Evolutionary conservation across 345 rosid genomes (phyloP).

Genomic region (Crucihimalaya himalaica): DNA sequence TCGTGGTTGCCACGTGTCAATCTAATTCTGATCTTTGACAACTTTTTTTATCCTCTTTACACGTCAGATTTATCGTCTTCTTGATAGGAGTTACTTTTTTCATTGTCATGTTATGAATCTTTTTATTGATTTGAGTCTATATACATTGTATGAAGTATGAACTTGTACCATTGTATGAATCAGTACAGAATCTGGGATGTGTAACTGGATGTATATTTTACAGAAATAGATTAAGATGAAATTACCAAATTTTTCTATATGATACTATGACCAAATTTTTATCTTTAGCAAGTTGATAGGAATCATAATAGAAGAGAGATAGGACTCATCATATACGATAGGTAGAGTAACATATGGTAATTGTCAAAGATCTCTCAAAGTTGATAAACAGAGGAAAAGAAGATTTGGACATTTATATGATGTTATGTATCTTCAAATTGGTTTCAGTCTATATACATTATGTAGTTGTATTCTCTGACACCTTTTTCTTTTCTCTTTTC

Average conservation of each 20-base stretch:
- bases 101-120: background rate
- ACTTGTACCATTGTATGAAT: background rate
- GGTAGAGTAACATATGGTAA: background rate
- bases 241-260: background rate
- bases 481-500: background rate
- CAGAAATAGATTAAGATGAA: too few relatives aligned
- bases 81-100: background rate
- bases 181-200: background rate
- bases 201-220: too few relatives aligned
- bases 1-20: slow-evolving; percentile 15
- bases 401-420: background rate
- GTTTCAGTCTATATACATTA: background rate
- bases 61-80: slow-evolving; percentile 30
- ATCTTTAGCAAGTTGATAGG: background rate
- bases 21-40: background rate
- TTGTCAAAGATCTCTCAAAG: background rate
- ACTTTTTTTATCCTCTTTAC: background rate
- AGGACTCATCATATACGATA: background rate
- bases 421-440: background rate
- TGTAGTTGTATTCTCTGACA: background rate
- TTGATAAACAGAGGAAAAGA: background rate
- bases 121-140: background rate
- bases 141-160: background rate
- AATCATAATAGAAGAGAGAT: background rate
- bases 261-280: background rate